Evolutionary conservation across 2,329 filamentous ascomycete genomes (phyloP).

Genomic region (Diaporthe eres): DNA sequence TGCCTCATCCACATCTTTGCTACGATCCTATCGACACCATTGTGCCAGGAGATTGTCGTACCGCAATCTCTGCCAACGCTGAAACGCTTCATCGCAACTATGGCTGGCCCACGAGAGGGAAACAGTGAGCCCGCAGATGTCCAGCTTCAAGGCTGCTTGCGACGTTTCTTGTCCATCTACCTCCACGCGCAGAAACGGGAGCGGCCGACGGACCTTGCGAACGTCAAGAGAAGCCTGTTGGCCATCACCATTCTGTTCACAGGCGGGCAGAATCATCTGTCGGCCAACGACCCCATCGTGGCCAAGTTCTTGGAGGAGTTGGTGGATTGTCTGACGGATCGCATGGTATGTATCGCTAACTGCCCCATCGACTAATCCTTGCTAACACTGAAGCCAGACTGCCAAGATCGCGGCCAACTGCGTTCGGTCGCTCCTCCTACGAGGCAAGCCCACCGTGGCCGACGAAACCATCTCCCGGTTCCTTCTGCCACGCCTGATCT

Average conservation of each 20-base stretch:
- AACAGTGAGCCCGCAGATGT: constrained; percentile 68
- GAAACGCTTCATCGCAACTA: constrained; percentile 87
- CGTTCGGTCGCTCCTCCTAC: constrained; percentile 84
- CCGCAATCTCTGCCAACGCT: constrained; percentile 92
- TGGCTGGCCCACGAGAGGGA: constrained; percentile 65
- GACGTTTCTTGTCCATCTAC: constrained; percentile 86
- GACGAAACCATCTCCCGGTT: constrained; percentile 82
- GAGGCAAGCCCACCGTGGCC: constrained; percentile 72
- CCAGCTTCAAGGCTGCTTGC: constrained; percentile 86
- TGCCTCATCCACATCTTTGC: constrained; percentile 98
- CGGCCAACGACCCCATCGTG: constrained; percentile 81
- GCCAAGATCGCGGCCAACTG: constrained; percentile 93
- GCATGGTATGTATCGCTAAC: constrained; percentile 68
- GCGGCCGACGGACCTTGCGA: constrained; percentile 80
- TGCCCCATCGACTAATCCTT: constrained; percentile 8
- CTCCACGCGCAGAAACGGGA: constrained; percentile 83
- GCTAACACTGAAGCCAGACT: constrained; percentile 65
- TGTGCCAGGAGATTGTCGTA: constrained; percentile 89
- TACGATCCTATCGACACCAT: constrained; percentile 88
- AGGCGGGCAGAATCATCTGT: constrained; percentile 80
- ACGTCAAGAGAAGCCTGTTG: constrained; percentile 93
- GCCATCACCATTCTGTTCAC: constrained; percentile 92
- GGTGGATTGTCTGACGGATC: constrained; percentile 84
- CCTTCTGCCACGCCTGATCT: constrained; percentile 80
- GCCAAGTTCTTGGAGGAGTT: constrained; percentile 83